Percentiles rank a stretch among this genome's conserved stretches.
Conservation (phyloP, 805 yeast species). For the Monosporozyma solicola region DNA sequence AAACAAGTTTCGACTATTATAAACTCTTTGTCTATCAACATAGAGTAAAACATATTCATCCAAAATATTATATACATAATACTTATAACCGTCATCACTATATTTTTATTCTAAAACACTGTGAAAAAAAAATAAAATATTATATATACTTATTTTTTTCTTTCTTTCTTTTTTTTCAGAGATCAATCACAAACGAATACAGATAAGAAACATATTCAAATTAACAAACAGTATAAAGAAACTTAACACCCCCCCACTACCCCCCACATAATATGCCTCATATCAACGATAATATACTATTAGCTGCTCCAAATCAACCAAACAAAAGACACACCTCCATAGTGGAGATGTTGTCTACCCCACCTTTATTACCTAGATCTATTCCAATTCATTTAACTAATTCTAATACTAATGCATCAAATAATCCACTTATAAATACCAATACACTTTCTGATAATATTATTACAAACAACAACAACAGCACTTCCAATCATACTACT, state of each 20-base stretch:
- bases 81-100: not conserved
- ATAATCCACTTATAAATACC: not conserved
- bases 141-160: not conserved
- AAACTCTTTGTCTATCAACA: too few relatives aligned
- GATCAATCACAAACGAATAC: not conserved
- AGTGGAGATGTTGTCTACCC: conserved; percentile 66
- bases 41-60: not conserved
- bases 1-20: not conserved
- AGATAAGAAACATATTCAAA: not conserved
- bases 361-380: conserved; percentile 48
- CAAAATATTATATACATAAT: not conserved
- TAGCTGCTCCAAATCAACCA: conserved; percentile 2
- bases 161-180: not conserved
- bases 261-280: conserved; percentile 4
- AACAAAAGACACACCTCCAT: conserved; percentile 50
- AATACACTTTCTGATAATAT: not conserved
- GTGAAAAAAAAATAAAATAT: not conserved
- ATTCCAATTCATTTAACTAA: not conserved
- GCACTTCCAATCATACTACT: not conserved
- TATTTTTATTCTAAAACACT: not conserved
- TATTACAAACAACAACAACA: not conserved
- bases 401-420: not conserved
- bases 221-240: not conserved
- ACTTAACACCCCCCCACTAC: too few relatives aligned
- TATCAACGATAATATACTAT: conserved; percentile 7